These are phyloP conservation scores for Fragilaria crotonensis DNA, from an alignment of 108 stramenopile species.

Conservation along the genomic window DNA sequence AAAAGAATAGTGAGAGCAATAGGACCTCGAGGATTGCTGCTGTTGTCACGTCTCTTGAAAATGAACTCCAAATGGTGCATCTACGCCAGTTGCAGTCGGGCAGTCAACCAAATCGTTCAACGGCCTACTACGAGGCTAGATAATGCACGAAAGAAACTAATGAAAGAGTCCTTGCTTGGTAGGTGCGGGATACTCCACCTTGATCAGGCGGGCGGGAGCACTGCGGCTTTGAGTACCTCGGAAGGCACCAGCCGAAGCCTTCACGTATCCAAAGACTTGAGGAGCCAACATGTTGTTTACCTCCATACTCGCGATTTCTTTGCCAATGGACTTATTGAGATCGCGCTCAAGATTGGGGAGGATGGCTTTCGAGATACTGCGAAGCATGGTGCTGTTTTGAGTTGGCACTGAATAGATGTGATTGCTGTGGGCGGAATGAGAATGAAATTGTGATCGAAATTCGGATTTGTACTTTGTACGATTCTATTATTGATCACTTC, in stretches of 20 bases:
- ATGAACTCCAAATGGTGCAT: too few relatives aligned
- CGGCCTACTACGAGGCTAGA: too few relatives aligned
- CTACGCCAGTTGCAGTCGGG: too few relatives aligned
- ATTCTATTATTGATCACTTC: too few relatives aligned
- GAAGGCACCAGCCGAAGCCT: not conserved
- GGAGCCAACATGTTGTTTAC: constrained; percentile 1
- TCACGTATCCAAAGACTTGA: constrained; percentile 1
- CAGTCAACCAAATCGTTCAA: too few relatives aligned
- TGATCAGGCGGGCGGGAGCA: not conserved
- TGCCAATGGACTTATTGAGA: constrained; percentile 1
- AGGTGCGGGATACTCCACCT: not conserved
- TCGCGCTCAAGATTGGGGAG: constrained; percentile 2
- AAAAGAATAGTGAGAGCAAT: too few relatives aligned
- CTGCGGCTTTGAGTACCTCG: not conserved
- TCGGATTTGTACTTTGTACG: too few relatives aligned
- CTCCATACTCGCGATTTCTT: constrained; percentile 1
- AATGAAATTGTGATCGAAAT: too few relatives aligned
- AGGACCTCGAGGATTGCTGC: too few relatives aligned
- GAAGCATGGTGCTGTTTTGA: constrained; percentile 1
- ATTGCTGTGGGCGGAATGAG: too few relatives aligned
- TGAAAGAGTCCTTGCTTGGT: not conserved
- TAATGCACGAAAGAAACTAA: not conserved
- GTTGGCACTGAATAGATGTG: too few relatives aligned
- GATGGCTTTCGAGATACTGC: not conserved
- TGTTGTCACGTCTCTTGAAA: too few relatives aligned